Base-by-base conservation (phyloP, 805 yeast genomes). In the Dipodascopsis tothii region DNA sequence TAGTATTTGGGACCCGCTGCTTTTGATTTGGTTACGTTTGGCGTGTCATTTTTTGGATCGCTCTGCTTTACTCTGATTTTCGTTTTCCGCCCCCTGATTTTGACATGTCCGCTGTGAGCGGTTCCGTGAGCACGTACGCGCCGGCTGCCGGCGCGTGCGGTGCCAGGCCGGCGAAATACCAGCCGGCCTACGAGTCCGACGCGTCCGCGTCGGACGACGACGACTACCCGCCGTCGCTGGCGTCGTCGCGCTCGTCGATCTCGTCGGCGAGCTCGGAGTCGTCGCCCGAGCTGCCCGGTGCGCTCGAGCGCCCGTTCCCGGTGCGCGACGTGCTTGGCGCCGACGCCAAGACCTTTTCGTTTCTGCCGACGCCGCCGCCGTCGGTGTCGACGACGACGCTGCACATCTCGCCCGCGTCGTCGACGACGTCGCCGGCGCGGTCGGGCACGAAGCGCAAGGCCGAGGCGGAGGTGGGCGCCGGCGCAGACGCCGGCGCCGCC, bases 221-320 rank as follows among this genome's bases (percentile, higher is more conserved):
- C 17, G 39, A 22, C 19, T 37, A 21, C 33, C 30, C 39, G 21
- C 41, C 41, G 14, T 39, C 41, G 18, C 16, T 32, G 25, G 7
- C 41, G 9, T 39, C 37, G 21, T 39, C 41, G 19, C 27, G 16
- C 6, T 39, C 41, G 4, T 30, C 41, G 16, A 6, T 39, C 25
- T 9, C 39, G 9, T 35, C 39, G 16, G 9, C 38, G 9, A 17
- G 27, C 14, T 21, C 41, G 5, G 37, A 39, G 27, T 30, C 23
- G 16, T 28, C 36, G 11, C 35, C 36, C 18, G 34, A 9, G 6
- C 35, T 21, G 30, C 30, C 30, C 9, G 14, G 14, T 9, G 30
- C 9, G 30, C 30, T 25, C 30, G 30, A 25, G 9, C 14, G 9
- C 30, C 30, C 30, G 30, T 9, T 25, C 30, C 9, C 30, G 11